Evolutionary conservation across 2,329 filamentous ascomycete genomes (phyloP).

Genomic region (Elsinoe ampelina): DNA sequence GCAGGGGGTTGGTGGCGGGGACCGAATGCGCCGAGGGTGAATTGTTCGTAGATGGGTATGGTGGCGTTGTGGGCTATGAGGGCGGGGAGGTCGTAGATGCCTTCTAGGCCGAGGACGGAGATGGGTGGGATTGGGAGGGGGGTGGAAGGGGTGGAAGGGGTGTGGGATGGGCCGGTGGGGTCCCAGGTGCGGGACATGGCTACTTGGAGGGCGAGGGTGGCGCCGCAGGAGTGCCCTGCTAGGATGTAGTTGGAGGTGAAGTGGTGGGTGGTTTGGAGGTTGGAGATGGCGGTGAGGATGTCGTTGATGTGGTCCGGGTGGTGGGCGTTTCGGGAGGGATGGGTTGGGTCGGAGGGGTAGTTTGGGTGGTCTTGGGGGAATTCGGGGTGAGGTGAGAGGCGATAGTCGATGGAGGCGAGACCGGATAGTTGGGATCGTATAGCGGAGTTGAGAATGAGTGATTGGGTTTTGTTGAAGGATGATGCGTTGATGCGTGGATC

Average conservation of each 20-base stretch:
- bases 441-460: constrained; percentile 26
- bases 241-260: constrained; percentile 44
- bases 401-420: constrained; percentile 57
- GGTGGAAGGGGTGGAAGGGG: not conserved
- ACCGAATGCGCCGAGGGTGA: constrained; percentile 34
- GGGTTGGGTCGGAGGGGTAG: constrained; percentile 36
- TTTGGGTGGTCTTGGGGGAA: constrained; percentile 36
- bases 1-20: constrained; percentile 34
- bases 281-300: constrained; percentile 43
- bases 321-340: constrained; percentile 32
- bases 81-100: constrained; percentile 56
- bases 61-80: constrained; percentile 40
- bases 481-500: constrained; percentile 34
- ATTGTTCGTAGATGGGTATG: constrained; percentile 46
- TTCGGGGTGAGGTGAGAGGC: constrained; percentile 45
- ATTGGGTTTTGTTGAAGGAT: constrained; percentile 30
- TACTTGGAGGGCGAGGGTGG: constrained; percentile 54
- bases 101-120: constrained; percentile 52
- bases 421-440: constrained; percentile 41
- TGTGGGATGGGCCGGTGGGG: constrained; percentile 19
- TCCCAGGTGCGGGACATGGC: constrained; percentile 38
- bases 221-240: constrained; percentile 55
- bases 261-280: constrained; percentile 40
- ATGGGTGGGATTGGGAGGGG: constrained; percentile 32
- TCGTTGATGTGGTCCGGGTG: constrained; percentile 57